Base-by-base conservation (phyloP, 2,329 filamentous ascomycete species). In the Penicillium sclerotigenum region DNA sequence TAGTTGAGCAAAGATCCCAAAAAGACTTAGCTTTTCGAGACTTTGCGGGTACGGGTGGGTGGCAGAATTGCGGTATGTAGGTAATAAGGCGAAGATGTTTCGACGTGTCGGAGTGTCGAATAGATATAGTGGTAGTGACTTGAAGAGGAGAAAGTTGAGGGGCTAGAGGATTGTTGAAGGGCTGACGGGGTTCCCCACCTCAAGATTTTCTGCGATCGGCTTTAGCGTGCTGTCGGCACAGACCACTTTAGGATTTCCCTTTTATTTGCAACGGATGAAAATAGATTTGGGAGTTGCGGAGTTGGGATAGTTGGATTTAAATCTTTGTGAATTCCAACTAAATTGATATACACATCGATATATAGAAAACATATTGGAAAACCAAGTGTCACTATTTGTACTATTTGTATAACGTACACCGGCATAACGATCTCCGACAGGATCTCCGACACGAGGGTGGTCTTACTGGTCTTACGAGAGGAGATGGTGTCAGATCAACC, bases 171-270 rank as follows among this genome's bases (percentile, higher is more conserved):
- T 50, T 46, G 29, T 52, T 46, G 63, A 59, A 43, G 34, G 47
- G 53, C 58, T 59, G 55, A 57, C 50, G 58, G 58, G 50, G 43
- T 64, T 65, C 64, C 64, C 64, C 64, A 66, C 64, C 62, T 58
- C 60, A 50, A 65, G 64, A 66, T 62, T 65, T 65, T 65, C 56
- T 65, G 59, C 59, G 61, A 65, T 65, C 59, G 63, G 40, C 57
- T 63, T 48, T 64, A 62, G 60, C 59, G 59, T 57, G 59, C 43
- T 54, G 33, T 33, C 33, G 56, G 63, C 62, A 63, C 63, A 63
- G 63, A 55, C 60, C 61, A 52, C 57, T 42, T 28, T 31, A 33
- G 47, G 28, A 43, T 46, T 22, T 48, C 14, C 11, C n/a, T 33
- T 4, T 33, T 49, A 16, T 37, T 20, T 11, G 20, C n/a, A 22